Percentiles rank a stretch among this genome's conserved stretches.
phyloP scores from a whole-genome alignment of 164 flowering plant species.

The Malania oleifera region DNA sequence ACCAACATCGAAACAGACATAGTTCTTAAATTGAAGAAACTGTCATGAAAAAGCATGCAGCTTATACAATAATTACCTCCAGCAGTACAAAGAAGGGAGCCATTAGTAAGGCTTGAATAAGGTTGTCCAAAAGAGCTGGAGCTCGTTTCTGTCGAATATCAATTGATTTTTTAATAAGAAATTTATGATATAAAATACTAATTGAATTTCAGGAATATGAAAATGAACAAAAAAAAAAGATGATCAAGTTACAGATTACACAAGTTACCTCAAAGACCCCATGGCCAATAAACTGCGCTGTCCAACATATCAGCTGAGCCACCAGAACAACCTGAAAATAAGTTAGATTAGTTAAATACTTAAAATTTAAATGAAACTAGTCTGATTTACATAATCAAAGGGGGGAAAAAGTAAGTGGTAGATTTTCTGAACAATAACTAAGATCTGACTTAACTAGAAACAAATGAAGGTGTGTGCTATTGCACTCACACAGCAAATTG shows the following conservation, averaged over 20 bases:
- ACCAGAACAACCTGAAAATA: conserved; percentile 41
- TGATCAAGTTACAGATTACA: not conserved
- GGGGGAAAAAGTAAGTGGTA: no score
- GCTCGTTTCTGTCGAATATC: conserved; percentile 44
- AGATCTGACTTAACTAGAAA: no score
- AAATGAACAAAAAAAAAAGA: not conserved
- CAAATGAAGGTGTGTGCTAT: no score
- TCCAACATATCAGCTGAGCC: conserved; percentile 58
- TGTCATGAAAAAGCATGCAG: not conserved
- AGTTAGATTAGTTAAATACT: no score
- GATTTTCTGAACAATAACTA: no score
- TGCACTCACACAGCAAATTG: no score
- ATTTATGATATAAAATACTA: not conserved
- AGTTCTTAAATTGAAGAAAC: not conserved
- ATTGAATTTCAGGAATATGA: not conserved
- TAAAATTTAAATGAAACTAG: no score
- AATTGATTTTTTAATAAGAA: not conserved
- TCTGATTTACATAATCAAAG: no score
- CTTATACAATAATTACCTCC: conserved; percentile 33
- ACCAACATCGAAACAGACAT: conserved; percentile 2
- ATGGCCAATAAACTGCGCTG: conserved; percentile 61
- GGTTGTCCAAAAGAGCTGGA: conserved; percentile 64
- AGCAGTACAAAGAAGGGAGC: conserved; percentile 67
- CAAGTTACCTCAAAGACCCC: conserved; percentile 55
- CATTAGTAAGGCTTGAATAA: conserved; percentile 57